phyloP scores from a whole-genome alignment of 768 basidiomycete species.

The Pleurotus eryngii region DNA sequence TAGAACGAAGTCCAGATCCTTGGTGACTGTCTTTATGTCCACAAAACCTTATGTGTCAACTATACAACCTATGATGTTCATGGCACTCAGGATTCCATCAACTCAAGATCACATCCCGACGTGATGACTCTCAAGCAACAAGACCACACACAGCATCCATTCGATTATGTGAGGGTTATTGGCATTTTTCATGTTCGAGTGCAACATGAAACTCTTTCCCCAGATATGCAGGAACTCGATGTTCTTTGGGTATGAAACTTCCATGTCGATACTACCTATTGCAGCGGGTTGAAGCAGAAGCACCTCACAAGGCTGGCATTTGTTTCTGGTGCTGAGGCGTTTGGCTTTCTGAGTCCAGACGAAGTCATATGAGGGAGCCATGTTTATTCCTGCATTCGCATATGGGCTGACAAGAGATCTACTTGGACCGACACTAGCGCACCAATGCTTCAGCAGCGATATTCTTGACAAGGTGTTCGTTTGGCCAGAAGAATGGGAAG shows the following conservation, averaged over 20 bases:
- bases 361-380: constrained; percentile 15
- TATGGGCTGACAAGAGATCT: no score
- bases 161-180: constrained; percentile 19
- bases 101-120: constrained; percentile 22
- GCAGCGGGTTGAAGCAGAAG: no score
- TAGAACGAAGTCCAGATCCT: constrained; percentile 9
- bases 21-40: constrained; percentile 19
- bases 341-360: constrained; percentile 19
- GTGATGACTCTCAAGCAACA: constrained; percentile 16
- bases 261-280: no score
- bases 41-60: constrained; percentile 23
- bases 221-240: no score
- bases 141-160: constrained; percentile 11
- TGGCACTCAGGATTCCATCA: constrained; percentile 29
- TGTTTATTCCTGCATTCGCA: constrained; percentile 14
- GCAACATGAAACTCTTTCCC: background rate
- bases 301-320: no score
- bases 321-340: background rate
- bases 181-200: constrained; percentile 18
- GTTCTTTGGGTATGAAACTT: no score
- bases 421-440: no score
- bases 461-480: no score
- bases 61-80: constrained; percentile 27
- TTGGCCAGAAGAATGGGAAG: no score
- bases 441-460: no score